Percentiles rank a stretch among this genome's conserved stretches.
Evolutionary conservation across 345 rosid species (phyloP).

Genomic region (Bretschneidera sinensis): DNA sequence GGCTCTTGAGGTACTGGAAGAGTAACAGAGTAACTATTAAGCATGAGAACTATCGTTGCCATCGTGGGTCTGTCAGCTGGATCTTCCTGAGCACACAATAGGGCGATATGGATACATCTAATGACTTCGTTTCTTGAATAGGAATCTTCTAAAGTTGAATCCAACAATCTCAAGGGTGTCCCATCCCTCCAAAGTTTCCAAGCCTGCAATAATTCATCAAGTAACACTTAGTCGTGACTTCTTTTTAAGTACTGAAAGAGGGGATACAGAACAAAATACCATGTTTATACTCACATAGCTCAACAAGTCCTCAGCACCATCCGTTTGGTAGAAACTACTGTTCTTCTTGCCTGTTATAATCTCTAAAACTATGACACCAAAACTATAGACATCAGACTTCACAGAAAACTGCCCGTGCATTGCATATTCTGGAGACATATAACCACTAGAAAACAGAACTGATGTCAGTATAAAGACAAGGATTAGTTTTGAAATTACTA

Average conservation of each 20-base stretch:
- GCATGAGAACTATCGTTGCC: constrained; percentile 42
- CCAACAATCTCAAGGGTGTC: constrained; percentile 38
- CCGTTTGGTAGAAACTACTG: constrained; percentile 21
- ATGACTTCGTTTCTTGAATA: constrained; percentile 39
- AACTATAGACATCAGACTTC: constrained; percentile 37
- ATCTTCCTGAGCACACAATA: constrained; percentile 61
- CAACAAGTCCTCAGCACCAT: constrained; percentile 23
- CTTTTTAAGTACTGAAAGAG: too few species aligned
- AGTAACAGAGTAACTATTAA: constrained; percentile 36
- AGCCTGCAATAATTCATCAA: constrained; percentile 29
- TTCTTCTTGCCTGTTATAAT: constrained; percentile 29
- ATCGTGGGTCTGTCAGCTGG: constrained; percentile 41
- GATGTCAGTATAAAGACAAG: too few species aligned
- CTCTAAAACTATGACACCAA: constrained; percentile 35
- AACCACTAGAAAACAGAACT: constrained; percentile 36
- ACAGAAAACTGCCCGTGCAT: constrained; percentile 31
- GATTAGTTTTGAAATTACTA: too few species aligned
- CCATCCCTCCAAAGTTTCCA: constrained; percentile 50
- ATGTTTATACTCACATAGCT: constrained; percentile 39
- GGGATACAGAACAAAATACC: too few species aligned
- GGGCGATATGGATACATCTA: constrained; percentile 52
- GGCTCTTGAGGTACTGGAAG: constrained; percentile 37
- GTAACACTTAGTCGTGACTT: too few species aligned
- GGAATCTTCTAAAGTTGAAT: constrained; percentile 25
- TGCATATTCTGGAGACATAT: constrained; percentile 44